phyloP scores from a whole-genome alignment of 179 eudicot genomes.

The Beta corolliflora region DNA sequence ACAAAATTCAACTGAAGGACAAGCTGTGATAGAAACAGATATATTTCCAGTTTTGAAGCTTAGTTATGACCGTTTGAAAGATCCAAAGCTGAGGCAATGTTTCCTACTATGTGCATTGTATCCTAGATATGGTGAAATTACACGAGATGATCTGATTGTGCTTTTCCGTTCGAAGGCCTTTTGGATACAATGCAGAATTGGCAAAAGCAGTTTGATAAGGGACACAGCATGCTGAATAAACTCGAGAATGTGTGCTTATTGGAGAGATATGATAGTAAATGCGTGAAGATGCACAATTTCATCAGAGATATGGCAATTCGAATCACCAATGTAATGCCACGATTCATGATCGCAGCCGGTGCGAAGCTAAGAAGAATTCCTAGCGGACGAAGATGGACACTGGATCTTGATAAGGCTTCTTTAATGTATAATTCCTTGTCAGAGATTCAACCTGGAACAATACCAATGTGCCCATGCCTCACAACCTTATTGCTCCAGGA shows the following conservation, averaged over 20 bases:
- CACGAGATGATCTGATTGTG: slow-evolving; percentile 28
- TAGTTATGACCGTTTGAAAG: slow-evolving; percentile 36
- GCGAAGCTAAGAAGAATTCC: slow-evolving; percentile 31
- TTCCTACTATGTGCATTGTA: slow-evolving; percentile 28
- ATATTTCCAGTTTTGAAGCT: slow-evolving; percentile 32
- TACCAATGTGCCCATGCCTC: slow-evolving; percentile 31
- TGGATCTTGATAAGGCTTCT: slow-evolving; percentile 27
- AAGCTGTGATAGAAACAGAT: slow-evolving; percentile 28
- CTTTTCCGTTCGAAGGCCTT: slow-evolving; percentile 31
- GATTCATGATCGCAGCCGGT: slow-evolving; percentile 31
- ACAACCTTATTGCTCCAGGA: slow-evolving; percentile 30
- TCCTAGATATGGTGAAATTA: slow-evolving; percentile 24
- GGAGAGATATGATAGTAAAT: slow-evolving; percentile 11
- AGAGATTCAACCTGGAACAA: slow-evolving; percentile 30
- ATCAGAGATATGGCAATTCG: slow-evolving; percentile 34
- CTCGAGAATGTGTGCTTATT: slow-evolving; percentile 29
- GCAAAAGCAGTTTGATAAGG: slow-evolving; percentile 26
- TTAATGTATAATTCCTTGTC: slow-evolving; percentile 32
- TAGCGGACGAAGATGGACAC: slow-evolving; percentile 26
- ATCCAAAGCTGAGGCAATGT: slow-evolving; percentile 23
- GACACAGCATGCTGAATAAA: slow-evolving; percentile 33
- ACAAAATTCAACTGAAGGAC: slow-evolving; percentile 17
- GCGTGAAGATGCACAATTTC: slow-evolving; percentile 30
- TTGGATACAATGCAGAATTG: slow-evolving; percentile 24
- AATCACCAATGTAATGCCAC: slow-evolving; percentile 20